Conservation (phyloP, 257 asterid genomes). For the Fraxinus pennsylvanica region DNA sequence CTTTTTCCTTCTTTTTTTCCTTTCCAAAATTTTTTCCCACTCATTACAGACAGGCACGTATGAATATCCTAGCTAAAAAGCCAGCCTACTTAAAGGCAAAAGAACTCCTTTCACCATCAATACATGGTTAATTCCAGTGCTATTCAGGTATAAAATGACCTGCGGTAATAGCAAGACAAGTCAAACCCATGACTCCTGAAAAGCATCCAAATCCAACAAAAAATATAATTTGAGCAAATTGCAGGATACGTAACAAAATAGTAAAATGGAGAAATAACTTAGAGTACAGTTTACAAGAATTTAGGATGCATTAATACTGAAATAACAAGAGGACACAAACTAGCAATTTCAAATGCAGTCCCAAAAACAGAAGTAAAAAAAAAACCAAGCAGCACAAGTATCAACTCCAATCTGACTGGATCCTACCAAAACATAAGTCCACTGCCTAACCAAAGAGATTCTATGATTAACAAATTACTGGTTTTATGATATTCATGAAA, state of each 20-base stretch:
- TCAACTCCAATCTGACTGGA: background rate
- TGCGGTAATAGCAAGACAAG: slow-evolving; percentile 58
- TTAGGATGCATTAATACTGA: background rate
- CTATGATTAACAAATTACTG: background rate
- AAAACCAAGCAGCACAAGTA: too few relatives aligned
- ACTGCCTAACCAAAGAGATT: background rate
- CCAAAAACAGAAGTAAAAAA: background rate
- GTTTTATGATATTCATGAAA: background rate
- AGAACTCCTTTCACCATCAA: slow-evolving; percentile 61
- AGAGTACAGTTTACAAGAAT: background rate
- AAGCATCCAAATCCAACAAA: slow-evolving; percentile 35
- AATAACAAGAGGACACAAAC: background rate
- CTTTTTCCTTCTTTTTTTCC: slow-evolving; percentile 18
- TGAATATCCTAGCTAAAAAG: slow-evolving; percentile 30
- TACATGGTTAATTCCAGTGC: slow-evolving; percentile 57
- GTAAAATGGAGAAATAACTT: slow-evolving; percentile 7
- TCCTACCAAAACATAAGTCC: background rate
- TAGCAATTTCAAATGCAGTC: background rate
- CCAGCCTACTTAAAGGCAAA: slow-evolving; percentile 45
- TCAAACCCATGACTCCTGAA: slow-evolving; percentile 37
- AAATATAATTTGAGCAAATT: slow-evolving; percentile 21
- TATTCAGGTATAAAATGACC: slow-evolving; percentile 55
- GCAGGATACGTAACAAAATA: slow-evolving; percentile 12
- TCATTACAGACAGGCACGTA: slow-evolving; percentile 34
- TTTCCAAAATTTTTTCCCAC: slow-evolving; percentile 9